Evolutionary conservation across 179 eudicot genomes (phyloP).

Genomic region (Camellia oleifera): DNA sequence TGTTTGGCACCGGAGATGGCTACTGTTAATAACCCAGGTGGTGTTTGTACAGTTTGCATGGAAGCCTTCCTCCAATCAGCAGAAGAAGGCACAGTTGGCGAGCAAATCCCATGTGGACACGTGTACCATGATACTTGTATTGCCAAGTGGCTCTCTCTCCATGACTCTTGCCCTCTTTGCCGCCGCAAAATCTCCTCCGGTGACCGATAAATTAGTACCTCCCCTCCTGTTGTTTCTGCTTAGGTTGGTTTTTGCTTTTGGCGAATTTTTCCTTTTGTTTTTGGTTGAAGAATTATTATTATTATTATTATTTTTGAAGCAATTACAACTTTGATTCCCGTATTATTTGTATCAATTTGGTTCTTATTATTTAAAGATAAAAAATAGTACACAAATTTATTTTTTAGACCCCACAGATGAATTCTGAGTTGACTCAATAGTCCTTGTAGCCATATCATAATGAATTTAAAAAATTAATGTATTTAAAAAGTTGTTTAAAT

Average conservation of each 20-base stretch:
- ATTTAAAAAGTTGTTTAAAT: too few species aligned
- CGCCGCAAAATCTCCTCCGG: constrained; percentile 23
- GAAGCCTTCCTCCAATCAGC: constrained; percentile 21
- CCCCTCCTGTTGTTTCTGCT: neutral
- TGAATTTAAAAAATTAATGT: too few species aligned
- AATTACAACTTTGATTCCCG: too few species aligned
- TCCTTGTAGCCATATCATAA: too few species aligned
- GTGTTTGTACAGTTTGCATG: constrained; percentile 33
- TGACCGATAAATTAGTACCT: neutral
- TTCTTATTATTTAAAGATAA: too few species aligned
- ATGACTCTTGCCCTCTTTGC: constrained; percentile 44
- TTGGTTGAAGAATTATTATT: neutral
- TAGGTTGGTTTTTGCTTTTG: neutral
- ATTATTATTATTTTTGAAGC: too few species aligned
- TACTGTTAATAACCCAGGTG: constrained; percentile 9
- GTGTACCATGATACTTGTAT: constrained; percentile 38
- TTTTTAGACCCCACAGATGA: too few species aligned
- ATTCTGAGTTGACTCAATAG: too few species aligned
- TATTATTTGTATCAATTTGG: too few species aligned
- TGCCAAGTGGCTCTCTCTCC: constrained; percentile 34
- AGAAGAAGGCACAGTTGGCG: neutral
- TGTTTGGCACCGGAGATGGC: neutral
- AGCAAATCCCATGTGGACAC: constrained; percentile 39
- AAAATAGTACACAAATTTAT: too few species aligned
- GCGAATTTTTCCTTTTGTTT: neutral